Base-by-base conservation (phyloP, 2,329 filamentous ascomycete genomes). In the Fulvia fulva region DNA sequence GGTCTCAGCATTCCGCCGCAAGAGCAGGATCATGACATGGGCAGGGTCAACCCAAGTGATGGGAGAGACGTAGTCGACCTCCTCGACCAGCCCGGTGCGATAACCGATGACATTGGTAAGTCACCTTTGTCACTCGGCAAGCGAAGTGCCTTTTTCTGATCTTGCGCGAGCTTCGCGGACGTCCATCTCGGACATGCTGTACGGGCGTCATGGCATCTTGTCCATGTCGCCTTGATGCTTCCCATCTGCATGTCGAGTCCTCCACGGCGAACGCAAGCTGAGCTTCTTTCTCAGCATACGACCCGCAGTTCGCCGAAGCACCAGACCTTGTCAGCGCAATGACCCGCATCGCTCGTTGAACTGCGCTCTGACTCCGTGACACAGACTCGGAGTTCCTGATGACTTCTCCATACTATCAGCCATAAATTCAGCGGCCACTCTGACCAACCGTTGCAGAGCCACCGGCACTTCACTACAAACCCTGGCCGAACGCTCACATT, bases 51-150 rank as follows among this genome's bases (percentile, higher is more conserved):
- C 22, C 61, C 63, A n/a, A 49, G 55, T 6, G 71, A 73, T 37
- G 71, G 71, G 7, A 68, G 71, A 53, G 70, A 67, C 3, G 71
- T 74, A 12, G 69, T 72, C 14, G 63, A 70, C 61, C 60, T 73
- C 37, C 62, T 74, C 12, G 68, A 68, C 43, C 53, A 64, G 22
- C 57, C 51, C 11, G 61, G 62, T 21, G 62, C 59, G 32, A 28
- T 62, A 12, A 63, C 55, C 16, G 65, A 67, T 45, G 67, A 69
- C 45, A 61, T 67, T 51, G 67, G 67, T 69, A 62, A 53, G 67
- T 66, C 58, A 51, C 37, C 43, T 57, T 52, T 32, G 37, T 53
- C 50, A 44, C 21, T 55, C 19, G 21, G 32, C 37, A 41, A 41
- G 37, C 37, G 23, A 50, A 26, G 37, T 43, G 44, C 45, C 51